Conservation (phyloP, 1,139 yeast genomes). For the Kodamaea suecica region DNA sequence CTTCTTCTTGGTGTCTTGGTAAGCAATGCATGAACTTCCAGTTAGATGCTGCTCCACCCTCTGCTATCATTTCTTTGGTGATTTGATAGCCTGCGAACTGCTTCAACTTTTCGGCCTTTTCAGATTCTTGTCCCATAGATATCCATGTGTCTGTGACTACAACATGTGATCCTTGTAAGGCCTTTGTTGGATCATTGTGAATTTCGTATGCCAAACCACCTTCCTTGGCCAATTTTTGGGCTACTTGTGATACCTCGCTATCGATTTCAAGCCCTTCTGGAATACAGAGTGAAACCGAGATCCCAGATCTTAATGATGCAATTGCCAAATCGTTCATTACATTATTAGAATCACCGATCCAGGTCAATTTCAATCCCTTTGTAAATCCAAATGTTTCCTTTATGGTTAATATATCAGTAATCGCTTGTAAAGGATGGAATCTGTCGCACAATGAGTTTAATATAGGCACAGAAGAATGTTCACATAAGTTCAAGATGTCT, state of each 20-base stretch:
- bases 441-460: slow-evolving; percentile 91
- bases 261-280: slow-evolving; percentile 73
- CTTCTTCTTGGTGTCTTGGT: slow-evolving; percentile 94
- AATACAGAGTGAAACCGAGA: slow-evolving; percentile 77
- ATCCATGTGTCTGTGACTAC: slow-evolving; percentile 97
- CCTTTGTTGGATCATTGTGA: slow-evolving; percentile 70
- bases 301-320: slow-evolving; percentile 84
- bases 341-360: slow-evolving; percentile 97
- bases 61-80: slow-evolving; percentile 56
- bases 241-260: slow-evolving; percentile 51
- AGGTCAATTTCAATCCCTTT: slow-evolving; percentile 73
- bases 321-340: slow-evolving; percentile 93
- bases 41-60: slow-evolving; percentile 55
- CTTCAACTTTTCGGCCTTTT: slow-evolving; percentile 64
- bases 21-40: slow-evolving; percentile 97
- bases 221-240: slow-evolving; percentile 50
- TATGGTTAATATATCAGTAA: slow-evolving; percentile 84
- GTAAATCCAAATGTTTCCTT: slow-evolving; percentile 65
- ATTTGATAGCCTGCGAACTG: slow-evolving; percentile 89
- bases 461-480: slow-evolving; percentile 81
- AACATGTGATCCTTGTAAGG: slow-evolving; percentile 71
- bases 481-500: slow-evolving; percentile 74
- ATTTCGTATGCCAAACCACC: slow-evolving; percentile 56
- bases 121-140: slow-evolving; percentile 95
- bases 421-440: slow-evolving; percentile 93